phyloP scores from a whole-genome alignment of 805 yeast species.

The Candida tallmaniae region DNA sequence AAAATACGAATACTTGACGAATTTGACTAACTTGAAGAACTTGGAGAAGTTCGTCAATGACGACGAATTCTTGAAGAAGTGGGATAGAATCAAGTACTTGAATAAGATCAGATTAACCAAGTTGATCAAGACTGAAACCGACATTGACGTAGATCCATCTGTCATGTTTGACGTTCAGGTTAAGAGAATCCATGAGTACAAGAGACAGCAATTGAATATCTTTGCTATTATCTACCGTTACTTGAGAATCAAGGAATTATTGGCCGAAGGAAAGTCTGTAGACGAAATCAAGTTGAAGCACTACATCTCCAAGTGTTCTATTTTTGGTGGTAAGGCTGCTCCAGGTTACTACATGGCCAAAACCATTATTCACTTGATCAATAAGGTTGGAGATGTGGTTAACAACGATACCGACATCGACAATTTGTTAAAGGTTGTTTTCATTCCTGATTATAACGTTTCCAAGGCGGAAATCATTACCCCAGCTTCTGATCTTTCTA shows the following conservation, averaged over 20 bases:
- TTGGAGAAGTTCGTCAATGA: constrained; percentile 68
- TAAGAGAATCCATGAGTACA: constrained; percentile 92
- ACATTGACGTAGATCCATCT: constrained; percentile 62
- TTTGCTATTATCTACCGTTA: constrained; percentile 87
- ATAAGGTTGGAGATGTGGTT: constrained; percentile 74
- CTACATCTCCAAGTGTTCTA: constrained; percentile 69
- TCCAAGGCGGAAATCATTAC: constrained; percentile 88
- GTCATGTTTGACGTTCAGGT: constrained; percentile 89
- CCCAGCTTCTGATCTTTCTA: constrained; percentile 87
- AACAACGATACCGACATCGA: constrained; percentile 73
- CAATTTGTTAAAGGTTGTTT: constrained; percentile 77
- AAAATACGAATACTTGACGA: constrained; percentile 60
- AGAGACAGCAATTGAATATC: constrained; percentile 90
- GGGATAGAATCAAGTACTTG: constrained; percentile 67
- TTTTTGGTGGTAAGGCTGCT: constrained; percentile 94
- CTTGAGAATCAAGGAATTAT: constrained; percentile 64
- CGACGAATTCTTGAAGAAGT: constrained; percentile 56
- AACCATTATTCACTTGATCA: constrained; percentile 79
- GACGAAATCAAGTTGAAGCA: constrained; percentile 54
- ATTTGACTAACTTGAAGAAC: constrained; percentile 61
- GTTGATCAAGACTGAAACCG: constrained; percentile 61
- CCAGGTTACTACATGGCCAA: constrained; percentile 98
- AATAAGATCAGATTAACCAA: constrained; percentile 68
- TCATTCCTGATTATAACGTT: constrained; percentile 89
- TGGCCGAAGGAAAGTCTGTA: constrained; percentile 42